Percentiles rank a stretch among this genome's conserved stretches.
phyloP scores from a whole-genome alignment of 139 green algal genomes.

The Haematococcus lacustris region DNA sequence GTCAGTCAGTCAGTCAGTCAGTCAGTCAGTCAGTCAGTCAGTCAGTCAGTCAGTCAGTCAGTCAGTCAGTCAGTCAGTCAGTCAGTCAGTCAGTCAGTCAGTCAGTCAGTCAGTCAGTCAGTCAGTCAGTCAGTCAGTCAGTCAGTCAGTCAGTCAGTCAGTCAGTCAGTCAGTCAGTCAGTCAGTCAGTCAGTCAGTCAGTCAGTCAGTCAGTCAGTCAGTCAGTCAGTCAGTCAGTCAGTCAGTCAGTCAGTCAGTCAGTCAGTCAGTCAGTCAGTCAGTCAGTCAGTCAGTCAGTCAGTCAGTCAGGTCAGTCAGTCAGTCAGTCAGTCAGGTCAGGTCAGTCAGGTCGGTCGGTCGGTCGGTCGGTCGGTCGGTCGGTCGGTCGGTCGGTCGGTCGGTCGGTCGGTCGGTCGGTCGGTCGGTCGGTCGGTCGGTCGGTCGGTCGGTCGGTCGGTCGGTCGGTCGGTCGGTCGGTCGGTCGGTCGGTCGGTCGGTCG shows the following conservation, averaged over 20 bases:
- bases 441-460: too few relatives aligned
- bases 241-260: conserved; percentile 6
- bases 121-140: conserved; percentile 14
- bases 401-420: too few relatives aligned
- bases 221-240: neutral
- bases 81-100: conserved; percentile 9
- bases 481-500: too few relatives aligned
- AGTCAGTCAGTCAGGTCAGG: conserved; percentile 20
- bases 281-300: conserved; percentile 17
- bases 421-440: too few relatives aligned
- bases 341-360: conserved; percentile 17
- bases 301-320: conserved; percentile 18
- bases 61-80: conserved; percentile 17
- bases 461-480: too few relatives aligned
- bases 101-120: conserved; percentile 18
- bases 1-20: conserved; percentile 17
- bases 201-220: conserved; percentile 13
- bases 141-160: conserved; percentile 15
- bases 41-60: conserved; percentile 13
- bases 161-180: conserved; percentile 12
- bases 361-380: conserved; percentile 15
- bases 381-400: neutral
- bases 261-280: conserved; percentile 22
- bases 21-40: conserved; percentile 17
- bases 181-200: conserved; percentile 12